Evolutionary conservation across 2,329 filamentous ascomycete genomes (phyloP).

Genomic region (Calonectria multiphialidica): DNA sequence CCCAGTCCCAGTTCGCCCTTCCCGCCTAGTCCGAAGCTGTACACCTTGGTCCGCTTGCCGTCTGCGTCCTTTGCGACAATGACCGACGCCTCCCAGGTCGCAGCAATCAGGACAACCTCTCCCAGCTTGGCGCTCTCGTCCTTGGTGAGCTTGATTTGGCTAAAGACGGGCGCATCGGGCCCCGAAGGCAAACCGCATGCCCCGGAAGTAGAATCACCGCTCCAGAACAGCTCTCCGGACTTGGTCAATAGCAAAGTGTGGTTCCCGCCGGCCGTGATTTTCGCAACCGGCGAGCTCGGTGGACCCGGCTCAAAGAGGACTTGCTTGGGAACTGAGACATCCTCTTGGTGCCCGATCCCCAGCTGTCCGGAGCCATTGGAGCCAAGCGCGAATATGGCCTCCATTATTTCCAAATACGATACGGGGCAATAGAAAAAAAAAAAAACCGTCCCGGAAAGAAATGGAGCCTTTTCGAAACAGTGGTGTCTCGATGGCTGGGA

Average conservation of each 20-base stretch:
- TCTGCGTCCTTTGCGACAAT: conserved; percentile 64
- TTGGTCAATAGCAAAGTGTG: conserved; percentile 82
- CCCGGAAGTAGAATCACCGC: conserved; percentile 70
- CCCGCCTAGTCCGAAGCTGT: conserved; percentile 73
- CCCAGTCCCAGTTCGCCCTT: conserved; percentile 82
- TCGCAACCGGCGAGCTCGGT: conserved; percentile 51
- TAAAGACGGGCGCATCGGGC: conserved; percentile 52
- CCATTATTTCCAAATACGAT: conserved; percentile 48
- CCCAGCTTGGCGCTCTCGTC: conserved; percentile 45
- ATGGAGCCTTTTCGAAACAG: neutral
- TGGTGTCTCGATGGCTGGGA: neutral
- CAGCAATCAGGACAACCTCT: conserved; percentile 64
- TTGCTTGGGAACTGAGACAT: conserved; percentile 75
- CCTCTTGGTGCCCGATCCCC: conserved; percentile 77
- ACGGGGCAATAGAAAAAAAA: conserved; percentile 21
- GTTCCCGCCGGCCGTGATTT: conserved; percentile 79
- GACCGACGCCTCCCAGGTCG: conserved; percentile 83
- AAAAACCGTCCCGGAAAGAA: neutral
- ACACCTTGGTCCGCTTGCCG: conserved; percentile 63
- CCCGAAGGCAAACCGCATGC: conserved; percentile 62
- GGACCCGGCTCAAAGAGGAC: conserved; percentile 66
- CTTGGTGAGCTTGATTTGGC: conserved; percentile 50
- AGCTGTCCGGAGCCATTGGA: conserved; percentile 85
- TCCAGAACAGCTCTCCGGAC: conserved; percentile 71
- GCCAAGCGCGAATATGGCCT: conserved; percentile 75